Evolutionary conservation across 208 protist genomes (phyloP).

Genomic region (Jaenimonas drosophilae): DNA sequence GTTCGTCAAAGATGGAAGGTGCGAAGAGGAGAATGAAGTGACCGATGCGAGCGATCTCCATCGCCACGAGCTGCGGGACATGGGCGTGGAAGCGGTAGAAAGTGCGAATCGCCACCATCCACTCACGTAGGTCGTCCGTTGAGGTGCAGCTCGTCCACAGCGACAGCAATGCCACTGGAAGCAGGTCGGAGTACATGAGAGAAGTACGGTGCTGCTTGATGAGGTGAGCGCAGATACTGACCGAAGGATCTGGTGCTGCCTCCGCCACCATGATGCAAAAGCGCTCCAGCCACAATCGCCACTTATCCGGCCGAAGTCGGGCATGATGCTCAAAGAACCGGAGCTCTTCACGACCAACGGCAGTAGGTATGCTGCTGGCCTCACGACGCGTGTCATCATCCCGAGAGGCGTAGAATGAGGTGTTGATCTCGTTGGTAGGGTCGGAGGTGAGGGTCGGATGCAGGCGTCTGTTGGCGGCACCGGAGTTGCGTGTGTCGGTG

Average conservation of each 20-base stretch:
- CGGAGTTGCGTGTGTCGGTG: no score
- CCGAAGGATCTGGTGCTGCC: slow-evolving; percentile 33
- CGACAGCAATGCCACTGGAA: slow-evolving; percentile 63
- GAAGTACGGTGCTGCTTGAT: slow-evolving; percentile 44
- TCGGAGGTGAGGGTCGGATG: no score
- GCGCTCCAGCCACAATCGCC: slow-evolving; percentile 64
- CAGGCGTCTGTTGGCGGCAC: no score
- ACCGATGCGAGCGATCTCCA: slow-evolving; percentile 43
- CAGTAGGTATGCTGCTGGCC: no score
- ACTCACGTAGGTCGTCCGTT: slow-evolving; percentile 23
- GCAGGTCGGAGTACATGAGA: slow-evolving; percentile 56
- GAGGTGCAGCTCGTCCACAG: slow-evolving; percentile 28
- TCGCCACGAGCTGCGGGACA: slow-evolving; percentile 52
- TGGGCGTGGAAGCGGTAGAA: slow-evolving; percentile 40
- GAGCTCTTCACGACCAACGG: no score
- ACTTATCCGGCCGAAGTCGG: slow-evolving; percentile 23
- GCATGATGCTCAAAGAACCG: slow-evolving; percentile 35
- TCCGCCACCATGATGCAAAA: slow-evolving; percentile 49
- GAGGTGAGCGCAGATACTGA: slow-evolving; percentile 44
- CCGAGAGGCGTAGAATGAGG: no score
- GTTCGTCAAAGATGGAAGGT: slow-evolving; percentile 30
- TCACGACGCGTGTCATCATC: no score
- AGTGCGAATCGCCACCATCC: slow-evolving; percentile 42
- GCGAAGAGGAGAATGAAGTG: slow-evolving; percentile 53
- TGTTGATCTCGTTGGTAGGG: no score